Evolutionary conservation across 1,284 basidiomycete species (phyloP), one percentile per base, ranked within the genome.

Genomic region (Cerrena zonata): DNA sequence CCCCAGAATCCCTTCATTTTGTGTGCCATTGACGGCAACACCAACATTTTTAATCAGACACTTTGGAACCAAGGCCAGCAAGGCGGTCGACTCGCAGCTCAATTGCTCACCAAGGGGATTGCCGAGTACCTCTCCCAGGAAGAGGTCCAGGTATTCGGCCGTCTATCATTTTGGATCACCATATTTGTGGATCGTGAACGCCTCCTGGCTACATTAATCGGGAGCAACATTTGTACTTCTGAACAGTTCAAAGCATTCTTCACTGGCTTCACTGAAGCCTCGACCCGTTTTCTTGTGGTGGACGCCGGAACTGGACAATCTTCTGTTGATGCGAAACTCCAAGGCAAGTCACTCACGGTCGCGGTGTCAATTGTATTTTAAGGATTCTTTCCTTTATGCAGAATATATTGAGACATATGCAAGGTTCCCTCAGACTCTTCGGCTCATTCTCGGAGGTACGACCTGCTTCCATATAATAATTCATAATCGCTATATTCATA

Each of bases 341-440:
- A 78, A 73, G 87, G 89, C 87, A 41, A 26, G 65, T 13, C 3
- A n/a, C 45, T 38, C 27, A 3, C 27, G 37, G 25, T 26, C 37
- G 36, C 41, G 18, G 38, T 15, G 4, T 18, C 13, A 15, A 4
- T 5, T 5, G 4, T 25, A 12, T 19, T 39, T 45, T 44, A 30
- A 38, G 38, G 50, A 49, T 42, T 26, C 40, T 42, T 42, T 54
- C 45, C 37, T 38, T 47, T 38, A 36, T 24, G 21, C 58, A 90
- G 89, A 89, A 64, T 82, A 87, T 62, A 67, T 91, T 36, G 77
- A 84, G 65, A 84, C 86, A n/a, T 90, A 82, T 63, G 72, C 78
- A 42, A 76, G 77, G 52, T 84, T 91, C 59, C 79, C 83, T 7
- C 87, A 91, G 63, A 90, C 85, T 27, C 70, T 84, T 44, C 80